phyloP scores from a whole-genome alignment of 116 monocot genomes.

The Posidonia oceanica region DNA sequence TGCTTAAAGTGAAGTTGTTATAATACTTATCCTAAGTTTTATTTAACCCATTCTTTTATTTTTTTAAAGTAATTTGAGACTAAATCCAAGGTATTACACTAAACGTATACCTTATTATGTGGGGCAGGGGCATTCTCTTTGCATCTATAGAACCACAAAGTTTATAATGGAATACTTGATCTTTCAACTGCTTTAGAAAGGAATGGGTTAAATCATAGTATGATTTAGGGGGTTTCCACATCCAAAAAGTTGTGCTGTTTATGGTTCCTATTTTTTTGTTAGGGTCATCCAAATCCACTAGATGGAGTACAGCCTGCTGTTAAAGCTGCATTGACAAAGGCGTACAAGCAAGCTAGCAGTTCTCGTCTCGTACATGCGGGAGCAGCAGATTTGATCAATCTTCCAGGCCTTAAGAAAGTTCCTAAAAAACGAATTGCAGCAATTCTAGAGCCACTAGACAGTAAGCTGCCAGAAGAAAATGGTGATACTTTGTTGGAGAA shows the following conservation, averaged over 20 bases:
- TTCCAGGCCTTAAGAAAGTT: constrained; percentile 84
- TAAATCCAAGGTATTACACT: too few species aligned
- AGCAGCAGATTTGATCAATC: constrained; percentile 67
- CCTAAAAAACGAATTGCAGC: constrained; percentile 86
- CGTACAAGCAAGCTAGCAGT: constrained; percentile 77
- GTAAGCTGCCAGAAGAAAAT: constrained; percentile 40
- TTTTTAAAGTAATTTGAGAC: too few species aligned
- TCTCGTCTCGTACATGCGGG: constrained; percentile 53
- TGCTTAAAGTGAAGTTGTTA: too few species aligned
- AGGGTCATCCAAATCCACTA: constrained; percentile 78
- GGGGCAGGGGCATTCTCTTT: too few species aligned
- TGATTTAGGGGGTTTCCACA: too few species aligned
- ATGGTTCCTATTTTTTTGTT: constrained; percentile 1
- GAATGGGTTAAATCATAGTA: too few species aligned
- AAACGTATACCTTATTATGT: too few species aligned
- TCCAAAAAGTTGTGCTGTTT: not conserved
- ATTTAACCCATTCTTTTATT: too few species aligned
- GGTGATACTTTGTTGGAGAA: constrained; percentile 32
- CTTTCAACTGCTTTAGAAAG: too few species aligned
- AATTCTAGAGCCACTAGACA: constrained; percentile 71
- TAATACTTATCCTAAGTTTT: too few species aligned
- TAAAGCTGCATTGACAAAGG: constrained; percentile 84
- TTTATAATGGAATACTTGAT: too few species aligned
- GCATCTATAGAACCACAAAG: too few species aligned
- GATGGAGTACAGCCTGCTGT: constrained; percentile 76